Evolutionary conservation across 2,329 filamentous ascomycete species (phyloP).

Genomic region (Claviceps pazoutovae): DNA sequence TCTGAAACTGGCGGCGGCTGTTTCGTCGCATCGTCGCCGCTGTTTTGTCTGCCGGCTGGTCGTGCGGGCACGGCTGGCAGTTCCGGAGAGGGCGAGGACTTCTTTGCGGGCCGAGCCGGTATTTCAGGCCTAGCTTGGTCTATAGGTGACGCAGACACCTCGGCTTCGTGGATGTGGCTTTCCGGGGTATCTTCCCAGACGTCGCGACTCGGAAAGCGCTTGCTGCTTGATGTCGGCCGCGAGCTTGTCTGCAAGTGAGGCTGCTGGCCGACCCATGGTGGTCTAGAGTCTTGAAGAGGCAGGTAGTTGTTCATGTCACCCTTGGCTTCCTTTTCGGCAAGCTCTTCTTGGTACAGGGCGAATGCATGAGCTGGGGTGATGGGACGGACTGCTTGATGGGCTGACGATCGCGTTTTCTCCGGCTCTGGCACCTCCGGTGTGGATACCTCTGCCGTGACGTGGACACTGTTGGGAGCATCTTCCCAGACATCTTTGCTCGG

Average conservation of each 20-base stretch:
- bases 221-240: conserved; percentile 36
- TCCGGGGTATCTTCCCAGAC: conserved; percentile 92
- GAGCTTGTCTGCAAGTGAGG: conserved; percentile 35
- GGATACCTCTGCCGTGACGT: conserved; percentile 67
- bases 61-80: conserved; percentile 36
- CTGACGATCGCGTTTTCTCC: conserved; percentile 23
- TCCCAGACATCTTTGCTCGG: conserved; percentile 97
- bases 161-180: conserved; percentile 65
- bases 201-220: conserved; percentile 80
- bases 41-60: conserved; percentile 34
- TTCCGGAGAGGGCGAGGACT: conserved; percentile 22
- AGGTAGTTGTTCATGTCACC: conserved; percentile 17
- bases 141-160: conserved; percentile 34
- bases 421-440: conserved; percentile 46
- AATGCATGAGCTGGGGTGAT: conserved; percentile 51
- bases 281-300: conserved; percentile 19
- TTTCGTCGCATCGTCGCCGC: conserved; percentile 22
- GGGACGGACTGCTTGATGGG: conserved; percentile 19
- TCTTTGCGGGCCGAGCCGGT: conserved; percentile 22
- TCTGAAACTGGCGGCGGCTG: conserved; percentile 31
- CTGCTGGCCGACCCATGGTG: conserved; percentile 32
- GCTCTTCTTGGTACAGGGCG: conserved; percentile 49
- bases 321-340: conserved; percentile 41
- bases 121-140: conserved; percentile 17
- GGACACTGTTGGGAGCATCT: conserved; percentile 75